Base-by-base conservation (phyloP, 371 early-diverging fungal genomes). In the Dichotomocladium elegans region DNA sequence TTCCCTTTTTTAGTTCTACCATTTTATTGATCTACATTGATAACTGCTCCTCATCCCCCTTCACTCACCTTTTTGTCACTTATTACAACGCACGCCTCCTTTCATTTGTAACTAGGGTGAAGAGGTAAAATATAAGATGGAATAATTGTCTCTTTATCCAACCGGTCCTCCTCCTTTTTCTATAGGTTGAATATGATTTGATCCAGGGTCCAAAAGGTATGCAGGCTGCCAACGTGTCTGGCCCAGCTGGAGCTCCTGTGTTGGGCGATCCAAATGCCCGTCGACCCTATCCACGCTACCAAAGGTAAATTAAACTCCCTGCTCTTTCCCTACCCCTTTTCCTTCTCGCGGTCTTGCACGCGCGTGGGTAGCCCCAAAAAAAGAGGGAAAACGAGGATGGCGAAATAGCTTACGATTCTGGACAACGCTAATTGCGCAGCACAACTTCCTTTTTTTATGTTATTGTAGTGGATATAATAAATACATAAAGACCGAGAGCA, bases 161-260 rank as follows among this genome's bases (percentile, higher is more conserved):
- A 2, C 41, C 27, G 22, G 17, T 19, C 25, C 9, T 40, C 14
- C 0, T 8, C 7, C 24, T 2, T 48, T n/a, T 6, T 21, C 10
- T 11, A 12, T 48, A 77, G 75, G 92, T 92, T n/a, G 93, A 93
- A 58, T 93, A 85, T 64, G 90, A 89, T 55, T 56, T 89, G 19
- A 72, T 85, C 8, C 75, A 83, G 50, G 91, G 92, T 6, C 81
- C 89, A 37, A 93, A 93, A 70, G 94, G 94, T 1, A 73, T 86
- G 64, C 91, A 90, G 55, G 92, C 94, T 2, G 81, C 90, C 17
- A 82, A 89, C 48, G 92, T 92, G 14, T 79, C 92, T 10, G 92
- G 94, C 1, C 91, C 91, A 0, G 61, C 70, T 41, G 91, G 92
- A 29, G 59, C 60, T 5, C 69, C 78, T 51, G 92, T 93, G 22